phyloP scores from a whole-genome alignment of 257 asterid species.

The Capsicum rhomboideum region DNA sequence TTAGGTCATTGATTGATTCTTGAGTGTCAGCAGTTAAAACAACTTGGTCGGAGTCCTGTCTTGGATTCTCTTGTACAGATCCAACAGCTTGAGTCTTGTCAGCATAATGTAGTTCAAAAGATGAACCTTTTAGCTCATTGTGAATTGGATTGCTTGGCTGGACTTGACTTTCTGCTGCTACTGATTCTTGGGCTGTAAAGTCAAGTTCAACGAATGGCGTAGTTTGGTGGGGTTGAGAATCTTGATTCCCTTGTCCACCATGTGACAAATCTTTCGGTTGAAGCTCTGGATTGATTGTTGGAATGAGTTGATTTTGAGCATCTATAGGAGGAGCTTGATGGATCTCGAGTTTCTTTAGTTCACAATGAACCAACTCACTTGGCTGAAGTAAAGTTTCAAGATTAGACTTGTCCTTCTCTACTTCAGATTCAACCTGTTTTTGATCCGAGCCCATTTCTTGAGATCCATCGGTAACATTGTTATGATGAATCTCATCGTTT shows the following conservation, averaged over 20 bases:
- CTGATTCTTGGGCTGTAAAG: neutral
- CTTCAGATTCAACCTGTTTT: constrained; percentile 4
- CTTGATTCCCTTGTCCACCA: neutral
- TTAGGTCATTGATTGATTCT: constrained; percentile 15
- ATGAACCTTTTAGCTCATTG: neutral
- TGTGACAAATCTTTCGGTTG: neutral
- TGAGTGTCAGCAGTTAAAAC: neutral
- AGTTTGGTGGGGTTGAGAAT: neutral
- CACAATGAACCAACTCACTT: constrained; percentile 8
- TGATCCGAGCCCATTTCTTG: neutral
- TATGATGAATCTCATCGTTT: neutral
- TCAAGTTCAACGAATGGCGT: neutral
- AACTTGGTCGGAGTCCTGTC: too few species aligned
- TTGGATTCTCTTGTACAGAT: too few species aligned
- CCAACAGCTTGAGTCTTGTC: constrained; percentile 22
- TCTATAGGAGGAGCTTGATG: neutral
- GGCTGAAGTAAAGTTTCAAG: neutral
- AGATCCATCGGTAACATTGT: constrained; percentile 6
- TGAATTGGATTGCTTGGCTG: neutral
- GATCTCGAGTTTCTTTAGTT: neutral
- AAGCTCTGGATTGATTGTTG: neutral
- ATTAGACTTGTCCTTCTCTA: constrained; percentile 6
- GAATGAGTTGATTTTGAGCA: neutral
- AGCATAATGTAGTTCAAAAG: constrained; percentile 22
- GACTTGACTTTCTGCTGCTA: neutral